Conservation (phyloP, 441 rosid genomes). For the Rhodomyrtus psidioides region DNA sequence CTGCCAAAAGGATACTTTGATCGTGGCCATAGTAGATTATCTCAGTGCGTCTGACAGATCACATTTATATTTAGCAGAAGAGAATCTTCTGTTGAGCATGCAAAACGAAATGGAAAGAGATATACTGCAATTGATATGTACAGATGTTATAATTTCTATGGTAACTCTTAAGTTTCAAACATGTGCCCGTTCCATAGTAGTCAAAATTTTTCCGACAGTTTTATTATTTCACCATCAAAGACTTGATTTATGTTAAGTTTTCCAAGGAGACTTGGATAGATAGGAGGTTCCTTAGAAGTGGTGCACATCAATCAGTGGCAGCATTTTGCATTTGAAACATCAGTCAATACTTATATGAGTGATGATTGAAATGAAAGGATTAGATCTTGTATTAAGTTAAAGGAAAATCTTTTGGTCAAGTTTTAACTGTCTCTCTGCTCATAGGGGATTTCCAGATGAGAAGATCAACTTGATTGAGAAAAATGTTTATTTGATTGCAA, state of each 20-base stretch:
- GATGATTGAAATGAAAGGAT: background rate
- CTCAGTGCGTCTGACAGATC: background rate
- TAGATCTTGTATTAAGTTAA: background rate
- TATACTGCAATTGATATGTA: background rate
- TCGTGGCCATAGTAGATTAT: background rate
- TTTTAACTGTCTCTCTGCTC: background rate
- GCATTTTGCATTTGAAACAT: background rate
- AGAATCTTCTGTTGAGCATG: background rate
- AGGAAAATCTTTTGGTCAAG: background rate
- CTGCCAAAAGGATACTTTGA: background rate
- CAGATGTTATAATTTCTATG: background rate
- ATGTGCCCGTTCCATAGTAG: background rate
- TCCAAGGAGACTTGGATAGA: background rate
- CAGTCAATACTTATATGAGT: background rate
- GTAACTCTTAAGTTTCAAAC: background rate
- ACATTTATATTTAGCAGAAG: background rate
- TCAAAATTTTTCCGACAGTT: background rate
- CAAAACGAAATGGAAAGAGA: background rate
- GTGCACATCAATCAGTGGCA: background rate
- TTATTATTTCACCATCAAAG: background rate
- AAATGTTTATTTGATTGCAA: background rate
- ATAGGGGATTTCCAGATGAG: background rate
- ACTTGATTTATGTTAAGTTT: background rate
- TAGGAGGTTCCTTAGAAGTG: background rate
- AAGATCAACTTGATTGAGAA: background rate